Evolutionary conservation across 1,139 yeast genomes (phyloP), one percentile per base, ranked within the genome.

Genomic region (Kazachstania sp.): DNA sequence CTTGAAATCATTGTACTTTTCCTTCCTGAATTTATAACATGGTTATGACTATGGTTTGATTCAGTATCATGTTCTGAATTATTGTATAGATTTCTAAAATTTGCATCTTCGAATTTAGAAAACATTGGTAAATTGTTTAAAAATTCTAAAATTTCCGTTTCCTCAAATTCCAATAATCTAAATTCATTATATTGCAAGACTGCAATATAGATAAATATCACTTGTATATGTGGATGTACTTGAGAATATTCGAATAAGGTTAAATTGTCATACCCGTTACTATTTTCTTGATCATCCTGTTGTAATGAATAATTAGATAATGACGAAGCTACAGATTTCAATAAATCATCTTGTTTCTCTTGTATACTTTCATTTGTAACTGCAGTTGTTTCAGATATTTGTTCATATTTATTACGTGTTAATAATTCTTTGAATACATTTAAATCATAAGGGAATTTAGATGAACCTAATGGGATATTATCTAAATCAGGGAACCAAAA

Each of bases 61-160:
- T 23, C 29, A 9, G 12, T 9, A 13, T 18, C 11, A 34, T 3
- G 1, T 26, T 46, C 39, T 4, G 31, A 3, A 23, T 31, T 6
- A 19, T 3, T 20, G 44, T 57, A 58, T 8, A 66, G 50, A 23
- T 55, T 57, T 43, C 54, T 58, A 44, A 53, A 65, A 53, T 59
- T 57, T 26, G 49, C 37, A 49, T 64, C 66, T 48, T 65, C 69
- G 12, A 58, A 53, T 43, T 57, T 61, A 3, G 67, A 61, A 5
- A 67, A 58, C 46, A 64, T 57, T 2, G 75, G 74, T 18, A 75
- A 60, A 49, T 84, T 75, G 47, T 81, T 78, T 52, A 90, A 71
- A 55, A 79, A 81, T 61, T 88, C 95, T 43, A 90, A 73, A 37
- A 87, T 86, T 67, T 90, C 97, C 54, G 86, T 82, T 62, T 86